Evolutionary conservation across 2,329 filamentous ascomycete species (phyloP).

Genomic region (Trichoderma lentiforme): DNA sequence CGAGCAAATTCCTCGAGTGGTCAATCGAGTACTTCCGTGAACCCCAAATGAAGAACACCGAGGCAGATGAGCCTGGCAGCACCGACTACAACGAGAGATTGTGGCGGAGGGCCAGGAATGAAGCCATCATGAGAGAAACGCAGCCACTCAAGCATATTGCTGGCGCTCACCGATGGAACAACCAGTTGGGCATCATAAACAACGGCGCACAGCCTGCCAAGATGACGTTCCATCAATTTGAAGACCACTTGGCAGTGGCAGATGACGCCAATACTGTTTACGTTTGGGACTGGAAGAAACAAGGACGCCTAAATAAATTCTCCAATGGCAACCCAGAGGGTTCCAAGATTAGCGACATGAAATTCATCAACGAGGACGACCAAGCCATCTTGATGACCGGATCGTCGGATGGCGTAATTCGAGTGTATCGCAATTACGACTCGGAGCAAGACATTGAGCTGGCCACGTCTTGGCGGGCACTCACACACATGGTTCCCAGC

Average conservation of each 20-base stretch:
- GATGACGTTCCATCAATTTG: conserved; percentile 97
- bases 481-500: conserved; percentile 90
- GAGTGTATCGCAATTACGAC: conserved; percentile 91
- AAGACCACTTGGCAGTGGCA: conserved; percentile 89
- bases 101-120: conserved; percentile 90
- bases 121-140: conserved; percentile 85
- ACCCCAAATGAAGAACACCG: conserved; percentile 94
- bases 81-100: conserved; percentile 93
- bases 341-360: conserved; percentile 89
- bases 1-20: conserved; percentile 88
- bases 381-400: conserved; percentile 92
- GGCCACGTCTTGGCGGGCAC: conserved; percentile 83
- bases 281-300: conserved; percentile 90
- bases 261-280: conserved; percentile 89
- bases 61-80: conserved; percentile 93
- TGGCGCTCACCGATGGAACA: conserved; percentile 82
- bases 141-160: conserved; percentile 91
- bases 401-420: conserved; percentile 89
- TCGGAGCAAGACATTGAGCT: conserved; percentile 72
- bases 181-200: conserved; percentile 76
- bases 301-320: conserved; percentile 74
- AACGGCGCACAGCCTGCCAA: conserved; percentile 87
- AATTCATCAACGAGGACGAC: conserved; percentile 98
- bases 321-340: conserved; percentile 91
- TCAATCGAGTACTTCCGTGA: conserved; percentile 97